phyloP scores from a whole-genome alignment of 148 eudicot genomes.

The Fallopia convolvulus region DNA sequence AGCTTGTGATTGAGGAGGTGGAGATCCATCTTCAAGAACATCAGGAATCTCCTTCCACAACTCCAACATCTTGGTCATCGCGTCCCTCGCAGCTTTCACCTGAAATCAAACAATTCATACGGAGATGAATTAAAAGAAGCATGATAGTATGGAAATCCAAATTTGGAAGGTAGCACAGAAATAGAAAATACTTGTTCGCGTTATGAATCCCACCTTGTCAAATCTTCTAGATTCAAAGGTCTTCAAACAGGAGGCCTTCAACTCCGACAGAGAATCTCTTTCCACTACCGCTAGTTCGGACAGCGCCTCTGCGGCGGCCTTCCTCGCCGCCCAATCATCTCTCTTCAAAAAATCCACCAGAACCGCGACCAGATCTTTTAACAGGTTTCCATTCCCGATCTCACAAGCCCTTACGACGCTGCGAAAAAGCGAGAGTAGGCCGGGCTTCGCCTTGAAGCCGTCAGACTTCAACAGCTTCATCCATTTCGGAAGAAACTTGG shows the following conservation, averaged over 20 bases:
- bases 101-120: conserved; percentile 13
- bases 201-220: conserved; percentile 49
- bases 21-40: conserved; percentile 49
- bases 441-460: conserved; percentile 63
- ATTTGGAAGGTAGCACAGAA: background rate
- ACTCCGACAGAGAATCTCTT: conserved; percentile 42
- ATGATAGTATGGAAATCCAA: background rate
- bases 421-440: conserved; percentile 43
- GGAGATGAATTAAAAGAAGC: background rate
- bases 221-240: conserved; percentile 63
- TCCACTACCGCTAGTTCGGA: conserved; percentile 57
- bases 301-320: conserved; percentile 75
- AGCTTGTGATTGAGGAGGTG: conserved; percentile 40
- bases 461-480: conserved; percentile 41
- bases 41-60: conserved; percentile 86
- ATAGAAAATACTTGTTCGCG: background rate
- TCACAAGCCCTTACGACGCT: conserved; percentile 49
- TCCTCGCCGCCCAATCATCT: conserved; percentile 85
- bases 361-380: conserved; percentile 49
- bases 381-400: conserved; percentile 29
- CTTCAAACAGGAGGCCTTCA: conserved; percentile 55
- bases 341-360: conserved; percentile 54
- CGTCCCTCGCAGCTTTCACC: conserved; percentile 90
- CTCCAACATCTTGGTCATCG: conserved; percentile 66
- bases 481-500: conserved; percentile 46